phyloP scores from a whole-genome alignment of 768 basidiomycete genomes.

The Phallus indusiatus region DNA sequence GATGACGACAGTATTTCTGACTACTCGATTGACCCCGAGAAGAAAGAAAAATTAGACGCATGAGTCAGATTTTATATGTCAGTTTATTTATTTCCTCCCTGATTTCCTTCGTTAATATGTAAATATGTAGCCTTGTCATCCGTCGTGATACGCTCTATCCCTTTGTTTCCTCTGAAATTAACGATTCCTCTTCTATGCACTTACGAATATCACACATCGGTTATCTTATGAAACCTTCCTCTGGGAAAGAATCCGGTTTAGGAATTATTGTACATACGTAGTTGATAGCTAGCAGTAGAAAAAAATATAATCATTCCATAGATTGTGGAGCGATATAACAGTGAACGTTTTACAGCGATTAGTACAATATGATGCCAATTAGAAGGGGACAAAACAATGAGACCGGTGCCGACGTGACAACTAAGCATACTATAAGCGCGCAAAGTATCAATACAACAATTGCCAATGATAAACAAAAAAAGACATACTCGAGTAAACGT shows the following conservation, averaged over 20 bases:
- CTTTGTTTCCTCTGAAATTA: too few relatives aligned
- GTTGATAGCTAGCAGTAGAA: too few relatives aligned
- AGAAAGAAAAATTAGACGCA: not conserved
- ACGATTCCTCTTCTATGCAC: too few relatives aligned
- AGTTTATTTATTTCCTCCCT: not conserved
- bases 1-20: constrained; percentile 9
- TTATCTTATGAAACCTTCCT: too few relatives aligned
- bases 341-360: not conserved
- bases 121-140: too few relatives aligned
- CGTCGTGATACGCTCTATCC: too few relatives aligned
- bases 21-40: not conserved
- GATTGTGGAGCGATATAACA: not conserved
- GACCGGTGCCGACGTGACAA: not conserved
- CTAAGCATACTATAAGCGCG: not conserved
- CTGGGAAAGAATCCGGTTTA: too few relatives aligned
- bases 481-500: constrained; percentile 81
- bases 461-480: not conserved
- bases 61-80: not conserved
- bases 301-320: too few relatives aligned
- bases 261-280: too few relatives aligned
- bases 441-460: not conserved
- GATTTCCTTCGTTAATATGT: too few relatives aligned
- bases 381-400: not conserved
- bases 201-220: too few relatives aligned
- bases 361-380: not conserved